Evolutionary conservation across 2,329 filamentous ascomycete species (phyloP).

Genomic region (Ascosphaera aggregata): DNA sequence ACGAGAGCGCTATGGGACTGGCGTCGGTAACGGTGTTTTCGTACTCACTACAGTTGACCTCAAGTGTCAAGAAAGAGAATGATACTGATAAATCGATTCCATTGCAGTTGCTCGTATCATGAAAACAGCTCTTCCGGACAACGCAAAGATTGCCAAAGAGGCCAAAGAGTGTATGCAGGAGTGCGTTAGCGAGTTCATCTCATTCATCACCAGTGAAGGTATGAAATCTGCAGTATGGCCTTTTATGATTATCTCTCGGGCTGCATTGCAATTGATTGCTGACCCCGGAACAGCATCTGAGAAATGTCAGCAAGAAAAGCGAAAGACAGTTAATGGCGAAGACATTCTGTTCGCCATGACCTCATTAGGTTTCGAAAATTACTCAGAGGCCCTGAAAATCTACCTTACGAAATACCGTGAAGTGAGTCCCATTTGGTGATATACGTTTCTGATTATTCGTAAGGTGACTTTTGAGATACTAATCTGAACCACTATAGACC

Average conservation of each 20-base stretch:
- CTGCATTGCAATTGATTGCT: constrained; percentile 4
- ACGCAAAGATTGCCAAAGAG: constrained; percentile 97
- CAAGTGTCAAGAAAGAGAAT: no score
- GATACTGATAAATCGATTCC: constrained; percentile 23
- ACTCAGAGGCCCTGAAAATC: constrained; percentile 92
- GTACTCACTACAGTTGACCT: no score
- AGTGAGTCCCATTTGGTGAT: no score
- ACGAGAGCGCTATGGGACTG: no score
- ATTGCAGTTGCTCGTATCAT: constrained; percentile 84
- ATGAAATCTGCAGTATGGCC: constrained; percentile 13
- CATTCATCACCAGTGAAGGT: constrained; percentile 99
- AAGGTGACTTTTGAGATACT: no score
- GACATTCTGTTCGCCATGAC: constrained; percentile 99
- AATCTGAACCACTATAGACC: not conserved
- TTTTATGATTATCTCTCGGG: constrained; percentile 4
- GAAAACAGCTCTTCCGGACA: constrained; percentile 93
- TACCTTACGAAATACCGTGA: constrained; percentile 95
- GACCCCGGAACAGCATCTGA: constrained; percentile 51
- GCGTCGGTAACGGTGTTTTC: no score
- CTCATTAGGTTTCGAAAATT: constrained; percentile 95
- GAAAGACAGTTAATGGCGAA: constrained; percentile 97
- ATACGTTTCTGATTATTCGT: no score
- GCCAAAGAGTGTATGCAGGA: constrained; percentile 99
- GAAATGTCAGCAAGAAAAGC: constrained; percentile 98
- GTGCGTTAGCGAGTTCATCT: constrained; percentile 99